Evolutionary conservation across 2,329 filamentous ascomycete genomes (phyloP).

Genomic region (Aspergillus ochraceus): DNA sequence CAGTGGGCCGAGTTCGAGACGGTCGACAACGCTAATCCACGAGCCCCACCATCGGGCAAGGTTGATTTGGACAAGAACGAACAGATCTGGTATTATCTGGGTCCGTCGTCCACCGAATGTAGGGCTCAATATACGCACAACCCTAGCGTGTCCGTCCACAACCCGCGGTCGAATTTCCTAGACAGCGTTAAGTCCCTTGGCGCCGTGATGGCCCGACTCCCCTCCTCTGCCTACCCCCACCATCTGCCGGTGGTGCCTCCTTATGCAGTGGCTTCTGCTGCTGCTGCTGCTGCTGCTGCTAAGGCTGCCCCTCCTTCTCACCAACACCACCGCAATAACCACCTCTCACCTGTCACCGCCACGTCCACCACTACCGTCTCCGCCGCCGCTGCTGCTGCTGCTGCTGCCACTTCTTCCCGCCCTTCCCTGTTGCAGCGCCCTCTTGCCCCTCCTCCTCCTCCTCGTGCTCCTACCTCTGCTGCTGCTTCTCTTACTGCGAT

Average conservation of each 20-base stretch:
- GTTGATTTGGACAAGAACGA: conserved; percentile 71
- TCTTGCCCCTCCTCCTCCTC: conserved; percentile 37
- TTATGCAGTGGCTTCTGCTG: conserved; percentile 7
- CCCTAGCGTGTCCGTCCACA: conserved; percentile 51
- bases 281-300: conserved; percentile 2
- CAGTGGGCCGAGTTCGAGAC: conserved; percentile 80
- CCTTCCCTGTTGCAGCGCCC: conserved; percentile 34
- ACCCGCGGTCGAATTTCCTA: conserved; percentile 52
- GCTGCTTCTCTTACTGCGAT: conserved; percentile 41
- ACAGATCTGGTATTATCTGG: conserved; percentile 86
- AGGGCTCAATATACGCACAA: conserved; percentile 90
- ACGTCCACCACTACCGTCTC: conserved; percentile 13
- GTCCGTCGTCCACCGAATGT: conserved; percentile 81
- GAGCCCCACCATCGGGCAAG: conserved; percentile 62
- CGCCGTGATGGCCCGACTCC: conserved; percentile 29
- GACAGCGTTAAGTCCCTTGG: conserved; percentile 46
- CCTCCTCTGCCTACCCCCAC: conserved; percentile 28
- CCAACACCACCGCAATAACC: conserved; percentile 10
- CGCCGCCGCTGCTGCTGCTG: conserved; percentile 16
- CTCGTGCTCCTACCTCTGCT: conserved; percentile 28
- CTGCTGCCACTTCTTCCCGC: conserved; percentile 25
- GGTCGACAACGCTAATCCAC: conserved; percentile 52
- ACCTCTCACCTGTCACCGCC: conserved; percentile 17
- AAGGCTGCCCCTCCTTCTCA: conserved; percentile 18
- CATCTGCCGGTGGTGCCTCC: conserved; percentile 16